These are phyloP conservation scores for Colletotrichum costaricense DNA, from an alignment of 2,329 filamentous ascomycete genomes.

Conservation along the genomic window DNA sequence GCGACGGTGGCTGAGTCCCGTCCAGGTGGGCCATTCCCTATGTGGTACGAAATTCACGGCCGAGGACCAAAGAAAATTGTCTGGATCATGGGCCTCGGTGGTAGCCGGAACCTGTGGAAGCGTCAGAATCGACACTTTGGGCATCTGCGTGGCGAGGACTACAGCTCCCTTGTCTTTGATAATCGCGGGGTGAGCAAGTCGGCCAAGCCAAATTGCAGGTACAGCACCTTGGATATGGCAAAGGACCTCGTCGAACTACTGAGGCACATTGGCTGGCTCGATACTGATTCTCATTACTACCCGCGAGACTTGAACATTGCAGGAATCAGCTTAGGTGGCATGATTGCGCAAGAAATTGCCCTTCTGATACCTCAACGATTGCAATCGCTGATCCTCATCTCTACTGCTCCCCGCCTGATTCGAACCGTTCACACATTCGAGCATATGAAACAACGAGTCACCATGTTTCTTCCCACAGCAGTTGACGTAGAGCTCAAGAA, in stretches of 20 bases:
- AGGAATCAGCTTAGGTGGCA: constrained; percentile 78
- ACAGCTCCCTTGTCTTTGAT: constrained; percentile 73
- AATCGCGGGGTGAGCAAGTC: constrained; percentile 77
- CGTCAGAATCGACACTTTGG: constrained; percentile 76
- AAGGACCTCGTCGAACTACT: constrained; percentile 70
- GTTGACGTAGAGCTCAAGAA: constrained; percentile 7
- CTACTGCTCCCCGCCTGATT: constrained; percentile 18
- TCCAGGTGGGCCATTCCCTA: constrained; percentile 12
- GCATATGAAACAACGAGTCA: constrained; percentile 6
- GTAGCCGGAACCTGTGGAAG: constrained; percentile 44
- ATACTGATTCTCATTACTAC: constrained; percentile 13
- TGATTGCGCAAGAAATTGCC: constrained; percentile 78
- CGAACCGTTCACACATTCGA: constrained; percentile 9
- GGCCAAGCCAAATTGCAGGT: constrained; percentile 72
- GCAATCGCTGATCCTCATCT: constrained; percentile 18
- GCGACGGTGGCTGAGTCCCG: constrained; percentile 5
- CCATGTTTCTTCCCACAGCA: constrained; percentile 13
- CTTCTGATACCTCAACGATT: constrained; percentile 43
- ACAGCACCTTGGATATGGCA: constrained; percentile 79
- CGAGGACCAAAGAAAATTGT: constrained; percentile 12
- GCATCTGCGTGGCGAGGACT: constrained; percentile 67
- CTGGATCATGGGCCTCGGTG: constrained; percentile 30
- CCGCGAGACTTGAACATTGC: constrained; percentile 66
- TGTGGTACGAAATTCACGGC: constrained; percentile 27
- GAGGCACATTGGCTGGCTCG: constrained; percentile 68